Percentiles rank a stretch among this genome's conserved stretches.
Evolutionary conservation across 1,284 basidiomycete genomes (phyloP).

Genomic region (Ustilago sp.): DNA sequence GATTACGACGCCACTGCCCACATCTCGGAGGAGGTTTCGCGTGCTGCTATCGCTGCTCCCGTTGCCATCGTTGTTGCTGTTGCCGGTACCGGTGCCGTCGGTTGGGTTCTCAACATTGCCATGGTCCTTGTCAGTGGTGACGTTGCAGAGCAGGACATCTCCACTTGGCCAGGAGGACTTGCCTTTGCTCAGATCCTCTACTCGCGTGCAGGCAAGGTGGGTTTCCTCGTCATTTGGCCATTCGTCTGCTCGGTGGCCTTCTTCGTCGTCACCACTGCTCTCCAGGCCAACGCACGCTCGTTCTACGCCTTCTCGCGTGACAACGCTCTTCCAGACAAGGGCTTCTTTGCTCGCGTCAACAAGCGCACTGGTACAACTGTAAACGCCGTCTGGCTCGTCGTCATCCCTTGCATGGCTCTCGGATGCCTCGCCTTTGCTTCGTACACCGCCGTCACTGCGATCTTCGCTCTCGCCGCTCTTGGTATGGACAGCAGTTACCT

Average conservation of each 20-base stretch:
- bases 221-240: slow-evolving; percentile 77
- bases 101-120: slow-evolving; percentile 72
- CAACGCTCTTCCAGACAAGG: slow-evolving; percentile 82
- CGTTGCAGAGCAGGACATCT: slow-evolving; percentile 50
- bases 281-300: slow-evolving; percentile 87
- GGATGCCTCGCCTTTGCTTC: slow-evolving; percentile 62
- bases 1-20: slow-evolving; percentile 77
- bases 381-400: slow-evolving; percentile 83
- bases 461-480: slow-evolving; percentile 75
- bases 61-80: slow-evolving; percentile 88
- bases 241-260: slow-evolving; percentile 69
- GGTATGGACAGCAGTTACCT: slow-evolving; percentile 79
- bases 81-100: slow-evolving; percentile 63
- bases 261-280: slow-evolving; percentile 72
- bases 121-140: slow-evolving; percentile 80
- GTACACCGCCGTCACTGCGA: slow-evolving; percentile 62
- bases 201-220: slow-evolving; percentile 59
- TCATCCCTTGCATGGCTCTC: slow-evolving; percentile 71
- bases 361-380: slow-evolving; percentile 77
- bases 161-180: slow-evolving; percentile 64
- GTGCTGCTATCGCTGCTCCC: slow-evolving; percentile 83
- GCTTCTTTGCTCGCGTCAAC: slow-evolving; percentile 81
- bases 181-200: slow-evolving; percentile 66
- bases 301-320: slow-evolving; percentile 92
- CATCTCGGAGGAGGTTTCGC: slow-evolving; percentile 89